Conservation (phyloP, 139 green algal genomes). For the Trebouxia sp. region DNA sequence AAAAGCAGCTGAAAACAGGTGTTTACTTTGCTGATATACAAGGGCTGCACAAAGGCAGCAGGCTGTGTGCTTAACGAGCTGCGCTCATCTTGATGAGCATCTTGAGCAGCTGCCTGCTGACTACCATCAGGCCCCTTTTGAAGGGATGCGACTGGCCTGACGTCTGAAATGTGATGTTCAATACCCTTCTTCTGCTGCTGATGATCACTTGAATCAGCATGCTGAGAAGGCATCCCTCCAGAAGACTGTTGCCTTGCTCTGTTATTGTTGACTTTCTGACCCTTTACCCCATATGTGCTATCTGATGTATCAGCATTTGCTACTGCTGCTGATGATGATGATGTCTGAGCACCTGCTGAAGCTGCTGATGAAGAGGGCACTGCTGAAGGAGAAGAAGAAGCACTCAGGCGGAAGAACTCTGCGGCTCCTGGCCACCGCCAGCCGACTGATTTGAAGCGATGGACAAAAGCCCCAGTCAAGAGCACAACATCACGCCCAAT, state of each 20-base stretch:
- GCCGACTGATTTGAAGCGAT: slow-evolving; percentile 51
- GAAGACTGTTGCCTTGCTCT: too few species aligned
- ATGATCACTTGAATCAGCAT: slow-evolving; percentile 9
- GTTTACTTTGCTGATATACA: slow-evolving; percentile 88
- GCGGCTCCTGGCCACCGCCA: slow-evolving; percentile 51
- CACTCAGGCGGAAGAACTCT: slow-evolving; percentile 67
- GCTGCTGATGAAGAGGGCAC: not conserved
- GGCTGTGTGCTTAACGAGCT: not conserved
- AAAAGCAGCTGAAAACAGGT: slow-evolving; percentile 82
- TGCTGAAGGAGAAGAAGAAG: slow-evolving; percentile 16
- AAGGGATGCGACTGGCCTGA: too few species aligned
- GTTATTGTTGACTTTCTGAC: too few species aligned
- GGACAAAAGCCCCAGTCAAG: slow-evolving; percentile 52
- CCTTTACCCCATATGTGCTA: too few species aligned
- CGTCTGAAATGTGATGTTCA: too few species aligned
- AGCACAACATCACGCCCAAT: slow-evolving; percentile 73
- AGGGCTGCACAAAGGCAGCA: slow-evolving; percentile 56
- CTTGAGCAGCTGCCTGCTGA: not conserved
- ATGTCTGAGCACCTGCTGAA: not conserved
- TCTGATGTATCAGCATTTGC: too few species aligned
- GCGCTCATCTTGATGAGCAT: not conserved
- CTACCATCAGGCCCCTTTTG: not conserved
- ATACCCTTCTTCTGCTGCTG: not conserved
- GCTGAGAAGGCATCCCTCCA: not conserved
- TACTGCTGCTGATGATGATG: too few species aligned